Evolutionary conservation across 108 stramenopile species (phyloP), one percentile per base, ranked within the genome.

Genomic region (Hondaea fermentalgiana): DNA sequence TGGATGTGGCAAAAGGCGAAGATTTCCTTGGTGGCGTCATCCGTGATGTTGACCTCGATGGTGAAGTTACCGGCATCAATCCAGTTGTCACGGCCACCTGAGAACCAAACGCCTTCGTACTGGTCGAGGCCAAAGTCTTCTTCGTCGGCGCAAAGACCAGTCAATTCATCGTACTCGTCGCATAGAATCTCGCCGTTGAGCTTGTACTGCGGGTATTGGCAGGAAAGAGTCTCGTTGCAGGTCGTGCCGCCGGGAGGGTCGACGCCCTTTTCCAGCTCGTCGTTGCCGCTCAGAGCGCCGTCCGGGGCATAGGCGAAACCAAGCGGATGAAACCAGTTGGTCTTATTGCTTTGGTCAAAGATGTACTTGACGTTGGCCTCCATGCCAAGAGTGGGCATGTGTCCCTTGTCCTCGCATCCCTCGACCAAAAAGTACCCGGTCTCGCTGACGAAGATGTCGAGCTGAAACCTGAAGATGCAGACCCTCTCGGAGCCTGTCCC

Each of bases 1-100:
- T 95, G 95, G 51, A 96, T 94, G 89, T 97, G 97, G 90, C 97
- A 97, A 88, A 97, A 97, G 92, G 96, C 96, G 87, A 97, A 97
- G 42, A 97, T 94, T 88, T 97, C 97, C 88, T 88, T 88, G 0
- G 90, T 93, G 57, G 12, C 21, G n/a, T 44, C 23, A 25, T 91
- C 91, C 5, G 92, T 91, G 44, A 96, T 94, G 23, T 90, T 93
- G 25, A 96, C 92, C 43, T 91, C 60, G 12, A 96, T 92, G 45
- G 91, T 92, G 91, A 95, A 96, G 25, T 89, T 57, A 16, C 92
- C 92, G 51, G 72, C 76, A 12, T 4, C 93, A 21, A 90, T 5
- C 97, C 97, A 97, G 10, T 95, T 94, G n/a, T 88, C 92, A 1
- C 93, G 42, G 23, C 95, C 95, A 89, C 91, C 91, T 89, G 96